phyloP scores from a whole-genome alignment of 208 protist species.

The Porcisia hertigi region DNA sequence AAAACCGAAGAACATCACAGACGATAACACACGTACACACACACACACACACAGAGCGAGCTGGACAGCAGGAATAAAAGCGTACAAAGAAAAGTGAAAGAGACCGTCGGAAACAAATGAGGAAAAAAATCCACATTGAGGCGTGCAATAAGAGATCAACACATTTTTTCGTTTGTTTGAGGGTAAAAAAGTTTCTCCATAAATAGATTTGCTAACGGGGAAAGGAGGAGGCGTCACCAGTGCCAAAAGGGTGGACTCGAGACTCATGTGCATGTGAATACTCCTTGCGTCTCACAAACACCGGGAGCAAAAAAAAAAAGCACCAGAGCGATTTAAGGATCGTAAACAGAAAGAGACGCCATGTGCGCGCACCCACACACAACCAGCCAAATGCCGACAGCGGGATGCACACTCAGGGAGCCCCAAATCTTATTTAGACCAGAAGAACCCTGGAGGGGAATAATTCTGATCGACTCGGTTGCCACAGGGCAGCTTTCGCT shows the following conservation, averaged over 20 bases:
- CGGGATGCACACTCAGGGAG: background rate
- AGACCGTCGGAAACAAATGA: background rate
- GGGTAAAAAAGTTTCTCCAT: background rate
- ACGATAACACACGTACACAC: background rate
- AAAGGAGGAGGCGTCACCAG: background rate
- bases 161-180: background rate
- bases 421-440: background rate
- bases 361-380: background rate
- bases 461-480: background rate
- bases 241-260: background rate
- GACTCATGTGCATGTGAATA: background rate
- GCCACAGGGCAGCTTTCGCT: background rate
- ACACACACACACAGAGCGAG: background rate
- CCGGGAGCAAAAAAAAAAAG: background rate
- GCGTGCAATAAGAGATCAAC: background rate
- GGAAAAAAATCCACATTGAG: background rate
- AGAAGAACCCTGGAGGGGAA: background rate
- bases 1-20: background rate
- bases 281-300: background rate
- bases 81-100: conserved; percentile 3
- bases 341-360: background rate
- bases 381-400: background rate
- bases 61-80: background rate
- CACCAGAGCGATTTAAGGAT: background rate
- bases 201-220: background rate